A percentile compares a stretch with the other conserved stretches of the same genome.
These are phyloP conservation scores for Inga laurina DNA, from an alignment of 306 rosid species.

Conservation along the genomic window DNA sequence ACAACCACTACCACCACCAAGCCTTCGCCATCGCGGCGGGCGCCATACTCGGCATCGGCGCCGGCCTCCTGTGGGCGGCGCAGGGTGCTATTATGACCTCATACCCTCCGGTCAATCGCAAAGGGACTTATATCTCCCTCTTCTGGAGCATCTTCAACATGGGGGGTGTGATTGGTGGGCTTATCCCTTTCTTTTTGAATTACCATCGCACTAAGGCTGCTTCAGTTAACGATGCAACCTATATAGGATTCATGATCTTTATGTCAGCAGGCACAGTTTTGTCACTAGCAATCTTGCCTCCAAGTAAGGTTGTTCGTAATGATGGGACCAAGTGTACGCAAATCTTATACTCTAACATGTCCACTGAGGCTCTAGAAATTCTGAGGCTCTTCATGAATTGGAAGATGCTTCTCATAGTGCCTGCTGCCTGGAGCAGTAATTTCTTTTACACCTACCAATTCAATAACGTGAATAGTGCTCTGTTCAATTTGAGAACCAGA, in stretches of 20 bases:
- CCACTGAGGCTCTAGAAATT: constrained; percentile 55
- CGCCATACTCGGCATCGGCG: constrained; percentile 73
- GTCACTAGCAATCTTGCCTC: constrained; percentile 60
- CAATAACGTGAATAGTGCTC: constrained; percentile 65
- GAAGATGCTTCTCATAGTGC: constrained; percentile 82
- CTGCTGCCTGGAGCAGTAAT: constrained; percentile 86
- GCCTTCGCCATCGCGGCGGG: constrained; percentile 65
- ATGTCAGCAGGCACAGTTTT: constrained; percentile 64
- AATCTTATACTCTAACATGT: constrained; percentile 59
- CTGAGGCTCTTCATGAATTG: constrained; percentile 59
- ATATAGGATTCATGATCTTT: constrained; percentile 82
- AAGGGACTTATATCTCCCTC: constrained; percentile 79
- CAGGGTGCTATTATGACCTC: constrained; percentile 98
- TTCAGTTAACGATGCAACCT: constrained; percentile 85
- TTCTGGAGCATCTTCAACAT: constrained; percentile 93
- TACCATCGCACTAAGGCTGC: constrained; percentile 52
- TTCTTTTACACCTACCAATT: constrained; percentile 87
- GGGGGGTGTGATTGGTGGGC: constrained; percentile 94
- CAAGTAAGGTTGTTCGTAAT: constrained; percentile 67
- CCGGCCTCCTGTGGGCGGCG: constrained; percentile 85
- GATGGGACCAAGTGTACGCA: constrained; percentile 73
- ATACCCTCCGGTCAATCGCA: constrained; percentile 71
- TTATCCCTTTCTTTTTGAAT: constrained; percentile 71
- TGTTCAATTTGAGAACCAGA: constrained; percentile 84
- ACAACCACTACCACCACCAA: constrained; percentile 75